Evolutionary conservation across 2,329 filamentous ascomycete species (phyloP).

Genomic region (Rosellinia necatrix): DNA sequence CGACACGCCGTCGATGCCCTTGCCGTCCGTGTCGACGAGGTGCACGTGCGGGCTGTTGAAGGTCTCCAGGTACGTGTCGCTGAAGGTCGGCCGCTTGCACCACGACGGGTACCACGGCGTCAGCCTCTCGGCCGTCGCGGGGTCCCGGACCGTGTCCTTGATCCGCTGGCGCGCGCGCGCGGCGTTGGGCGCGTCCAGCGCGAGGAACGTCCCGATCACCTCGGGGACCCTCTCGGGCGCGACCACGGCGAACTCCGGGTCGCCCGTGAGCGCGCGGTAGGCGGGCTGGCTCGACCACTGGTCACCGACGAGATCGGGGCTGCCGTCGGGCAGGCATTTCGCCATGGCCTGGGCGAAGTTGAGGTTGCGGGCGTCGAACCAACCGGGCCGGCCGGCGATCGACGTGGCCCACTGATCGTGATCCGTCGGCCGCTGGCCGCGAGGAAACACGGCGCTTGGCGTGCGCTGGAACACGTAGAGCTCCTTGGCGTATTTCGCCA

Average conservation of each 20-base stretch:
- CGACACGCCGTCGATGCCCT: slow-evolving; percentile 54
- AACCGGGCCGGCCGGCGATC: slow-evolving; percentile 48
- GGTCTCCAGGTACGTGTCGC: slow-evolving; percentile 60
- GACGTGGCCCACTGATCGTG: slow-evolving; percentile 45
- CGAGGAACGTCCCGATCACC: slow-evolving; percentile 45
- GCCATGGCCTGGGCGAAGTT: slow-evolving; percentile 50
- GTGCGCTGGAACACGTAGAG: slow-evolving; percentile 63
- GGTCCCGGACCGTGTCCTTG: slow-evolving; percentile 58
- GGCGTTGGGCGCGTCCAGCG: slow-evolving; percentile 47
- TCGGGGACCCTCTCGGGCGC: slow-evolving; percentile 43
- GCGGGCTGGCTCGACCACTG: slow-evolving; percentile 50
- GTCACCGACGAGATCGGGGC: slow-evolving; percentile 52
- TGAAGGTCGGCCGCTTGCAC: slow-evolving; percentile 68
- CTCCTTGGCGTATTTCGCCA: slow-evolving; percentile 54
- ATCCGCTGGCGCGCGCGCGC: slow-evolving; percentile 53
- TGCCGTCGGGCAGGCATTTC: slow-evolving; percentile 30
- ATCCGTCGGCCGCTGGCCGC: slow-evolving; percentile 40
- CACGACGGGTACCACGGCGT: slow-evolving; percentile 56
- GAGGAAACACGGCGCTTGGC: slow-evolving; percentile 41
- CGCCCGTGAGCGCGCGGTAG: slow-evolving; percentile 46
- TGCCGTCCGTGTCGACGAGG: slow-evolving; percentile 63
- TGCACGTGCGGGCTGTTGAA: slow-evolving; percentile 65
- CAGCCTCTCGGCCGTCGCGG: slow-evolving; percentile 54
- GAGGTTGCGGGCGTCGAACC: slow-evolving; percentile 51
- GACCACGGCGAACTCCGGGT: slow-evolving; percentile 39